Evolutionary conservation across 495 filamentous ascomycete genomes (phyloP).

Genomic region (Pseudevernia furfuracea): DNA sequence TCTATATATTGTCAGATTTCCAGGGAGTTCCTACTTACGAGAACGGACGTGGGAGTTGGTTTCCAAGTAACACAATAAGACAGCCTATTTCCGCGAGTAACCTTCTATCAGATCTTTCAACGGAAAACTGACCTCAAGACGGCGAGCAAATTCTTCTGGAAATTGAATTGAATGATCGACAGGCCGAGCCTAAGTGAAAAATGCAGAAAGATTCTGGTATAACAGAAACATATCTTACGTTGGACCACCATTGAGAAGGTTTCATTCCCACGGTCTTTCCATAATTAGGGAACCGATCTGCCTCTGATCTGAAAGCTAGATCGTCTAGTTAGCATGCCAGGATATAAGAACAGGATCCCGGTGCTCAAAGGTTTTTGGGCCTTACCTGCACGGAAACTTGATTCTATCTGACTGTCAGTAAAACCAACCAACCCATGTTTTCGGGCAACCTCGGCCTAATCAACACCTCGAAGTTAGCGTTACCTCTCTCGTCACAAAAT

Average conservation of each 20-base stretch:
- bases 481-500: not conserved
- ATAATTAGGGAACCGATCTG: conserved; percentile 55
- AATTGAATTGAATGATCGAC: not conserved
- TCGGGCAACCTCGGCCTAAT: conserved; percentile 42
- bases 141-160: not conserved
- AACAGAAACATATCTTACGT: conserved; percentile 32
- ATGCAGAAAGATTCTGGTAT: not conserved
- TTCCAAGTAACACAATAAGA: not conserved
- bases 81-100: not conserved
- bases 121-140: conserved; percentile 20
- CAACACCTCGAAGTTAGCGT: not conserved
- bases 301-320: conserved; percentile 44
- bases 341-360: not conserved
- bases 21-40: not conserved
- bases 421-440: conserved; percentile 45
- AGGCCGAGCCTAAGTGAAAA: not conserved
- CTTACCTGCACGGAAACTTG: conserved; percentile 29
- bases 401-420: conserved; percentile 29
- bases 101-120: not conserved
- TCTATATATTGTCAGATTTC: conserved; percentile 22
- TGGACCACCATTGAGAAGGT: conserved; percentile 63
- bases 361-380: not conserved
- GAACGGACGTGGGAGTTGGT: not conserved
- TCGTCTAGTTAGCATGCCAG: not conserved
- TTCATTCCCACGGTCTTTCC: conserved; percentile 51